Evolutionary conservation across 2,329 filamentous ascomycete species (phyloP).

Genomic region (Ophiosphaerella herpotricha): DNA sequence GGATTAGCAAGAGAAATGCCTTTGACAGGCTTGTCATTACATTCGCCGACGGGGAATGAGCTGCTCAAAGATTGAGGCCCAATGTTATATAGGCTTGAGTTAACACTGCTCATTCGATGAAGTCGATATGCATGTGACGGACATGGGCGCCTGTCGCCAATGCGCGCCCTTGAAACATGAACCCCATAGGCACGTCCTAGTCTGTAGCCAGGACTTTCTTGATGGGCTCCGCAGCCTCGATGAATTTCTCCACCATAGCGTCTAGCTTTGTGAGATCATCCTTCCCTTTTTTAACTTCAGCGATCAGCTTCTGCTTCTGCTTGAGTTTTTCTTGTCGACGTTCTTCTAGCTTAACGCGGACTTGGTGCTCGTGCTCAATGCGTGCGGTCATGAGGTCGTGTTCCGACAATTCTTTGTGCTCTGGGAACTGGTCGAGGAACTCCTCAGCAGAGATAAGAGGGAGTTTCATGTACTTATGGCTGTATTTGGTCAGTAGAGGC

Average conservation of each 20-base stretch:
- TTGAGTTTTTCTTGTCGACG: slow-evolving; percentile 68
- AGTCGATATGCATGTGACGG: neutral
- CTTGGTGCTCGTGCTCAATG: slow-evolving; percentile 86
- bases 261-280: slow-evolving; percentile 91
- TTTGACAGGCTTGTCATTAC: too few species aligned
- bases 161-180: neutral
- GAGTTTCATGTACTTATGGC: slow-evolving; percentile 85
- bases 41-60: too few species aligned
- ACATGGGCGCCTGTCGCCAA: neutral
- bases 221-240: slow-evolving; percentile 88
- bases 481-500: slow-evolving; percentile 42
- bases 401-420: slow-evolving; percentile 72
- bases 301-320: slow-evolving; percentile 70
- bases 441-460: slow-evolving; percentile 83
- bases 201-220: slow-evolving; percentile 83
- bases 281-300: slow-evolving; percentile 88
- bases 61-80: too few species aligned
- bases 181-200: slow-evolving; percentile 25
- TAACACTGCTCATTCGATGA: neutral
- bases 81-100: neutral
- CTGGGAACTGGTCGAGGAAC: slow-evolving; percentile 76
- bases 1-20: too few species aligned
- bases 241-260: slow-evolving; percentile 89
- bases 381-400: slow-evolving; percentile 85
- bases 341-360: slow-evolving; percentile 83